Conservation (phyloP, 345 rosid species). For the Moringa oleifera region DNA sequence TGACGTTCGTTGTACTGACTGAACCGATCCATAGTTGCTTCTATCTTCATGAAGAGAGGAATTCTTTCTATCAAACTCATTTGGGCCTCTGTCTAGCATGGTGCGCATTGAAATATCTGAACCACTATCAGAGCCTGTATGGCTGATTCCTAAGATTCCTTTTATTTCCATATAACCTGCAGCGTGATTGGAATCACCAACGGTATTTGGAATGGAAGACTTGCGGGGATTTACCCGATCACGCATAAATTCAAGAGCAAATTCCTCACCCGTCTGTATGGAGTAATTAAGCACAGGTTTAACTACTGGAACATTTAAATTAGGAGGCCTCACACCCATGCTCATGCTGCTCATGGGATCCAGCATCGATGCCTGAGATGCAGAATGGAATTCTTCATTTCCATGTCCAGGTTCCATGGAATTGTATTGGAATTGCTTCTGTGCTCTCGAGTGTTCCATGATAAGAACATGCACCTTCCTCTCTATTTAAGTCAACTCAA, state of each 20-base stretch:
- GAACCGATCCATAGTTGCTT: constrained; percentile 43
- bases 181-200: constrained; percentile 40
- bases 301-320: constrained; percentile 40
- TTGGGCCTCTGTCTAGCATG: constrained; percentile 35
- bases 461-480: constrained; percentile 9
- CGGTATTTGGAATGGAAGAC: constrained; percentile 33
- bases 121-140: constrained; percentile 58
- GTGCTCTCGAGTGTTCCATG: constrained; percentile 46
- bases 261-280: constrained; percentile 90
- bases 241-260: constrained; percentile 82
- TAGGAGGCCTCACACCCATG: constrained; percentile 33
- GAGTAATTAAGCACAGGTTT: constrained; percentile 73
- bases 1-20: constrained; percentile 38
- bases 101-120: constrained; percentile 50
- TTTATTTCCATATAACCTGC: constrained; percentile 61
- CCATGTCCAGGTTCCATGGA: constrained; percentile 51
- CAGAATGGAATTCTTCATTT: constrained; percentile 32
- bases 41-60: constrained; percentile 34
- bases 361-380: constrained; percentile 34
- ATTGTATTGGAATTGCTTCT: constrained; percentile 29
- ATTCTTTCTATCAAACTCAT: constrained; percentile 44
- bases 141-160: constrained; percentile 54
- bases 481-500: not conserved
- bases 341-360: constrained; percentile 38
- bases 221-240: constrained; percentile 58